Conservation (phyloP, 352 stramenopile genomes). For the Phytophthora capsici region DNA sequence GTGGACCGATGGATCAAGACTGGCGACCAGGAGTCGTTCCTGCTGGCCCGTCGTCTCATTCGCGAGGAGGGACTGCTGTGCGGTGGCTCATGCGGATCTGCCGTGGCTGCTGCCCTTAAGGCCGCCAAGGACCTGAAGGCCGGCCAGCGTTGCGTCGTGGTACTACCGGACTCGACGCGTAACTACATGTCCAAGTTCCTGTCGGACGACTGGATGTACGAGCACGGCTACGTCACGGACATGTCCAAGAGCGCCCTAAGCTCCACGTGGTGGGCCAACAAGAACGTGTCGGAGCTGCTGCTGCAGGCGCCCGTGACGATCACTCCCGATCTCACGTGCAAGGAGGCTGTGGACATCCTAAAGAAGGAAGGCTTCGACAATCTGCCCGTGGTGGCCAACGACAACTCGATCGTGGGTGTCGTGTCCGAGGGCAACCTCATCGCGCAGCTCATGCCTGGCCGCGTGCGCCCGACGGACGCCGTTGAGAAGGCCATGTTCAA, state of each 20-base stretch:
- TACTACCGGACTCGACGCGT: constrained; percentile 95
- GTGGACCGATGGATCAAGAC: constrained; percentile 96
- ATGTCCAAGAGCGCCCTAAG: constrained; percentile 79
- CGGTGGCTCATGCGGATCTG: constrained; percentile 94
- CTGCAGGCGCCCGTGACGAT: constrained; percentile 93
- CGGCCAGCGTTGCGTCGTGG: constrained; percentile 94
- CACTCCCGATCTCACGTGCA: constrained; percentile 89
- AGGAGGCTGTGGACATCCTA: constrained; percentile 94
- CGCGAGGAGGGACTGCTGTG: constrained; percentile 95
- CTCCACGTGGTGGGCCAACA: constrained; percentile 95
- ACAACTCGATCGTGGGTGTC: constrained; percentile 94
- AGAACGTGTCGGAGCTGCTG: constrained; percentile 90
- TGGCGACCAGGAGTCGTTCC: constrained; percentile 93
- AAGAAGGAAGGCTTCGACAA: constrained; percentile 93
- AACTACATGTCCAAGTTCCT: constrained; percentile 99
- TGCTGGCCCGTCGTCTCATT: constrained; percentile 94
- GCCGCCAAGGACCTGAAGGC: constrained; percentile 87
- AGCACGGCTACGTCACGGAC: constrained; percentile 83
- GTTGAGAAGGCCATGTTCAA: constrained; percentile 96
- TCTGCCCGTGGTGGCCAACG: constrained; percentile 75
- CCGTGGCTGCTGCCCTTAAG: constrained; percentile 84
- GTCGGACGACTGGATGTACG: constrained; percentile 95
- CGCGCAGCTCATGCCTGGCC: constrained; percentile 89
- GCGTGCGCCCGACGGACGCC: constrained; percentile 84
- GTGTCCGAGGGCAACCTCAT: constrained; percentile 97